phyloP scores from a whole-genome alignment of 2,329 filamentous ascomycete genomes.

The Penicillium oxalicum region DNA sequence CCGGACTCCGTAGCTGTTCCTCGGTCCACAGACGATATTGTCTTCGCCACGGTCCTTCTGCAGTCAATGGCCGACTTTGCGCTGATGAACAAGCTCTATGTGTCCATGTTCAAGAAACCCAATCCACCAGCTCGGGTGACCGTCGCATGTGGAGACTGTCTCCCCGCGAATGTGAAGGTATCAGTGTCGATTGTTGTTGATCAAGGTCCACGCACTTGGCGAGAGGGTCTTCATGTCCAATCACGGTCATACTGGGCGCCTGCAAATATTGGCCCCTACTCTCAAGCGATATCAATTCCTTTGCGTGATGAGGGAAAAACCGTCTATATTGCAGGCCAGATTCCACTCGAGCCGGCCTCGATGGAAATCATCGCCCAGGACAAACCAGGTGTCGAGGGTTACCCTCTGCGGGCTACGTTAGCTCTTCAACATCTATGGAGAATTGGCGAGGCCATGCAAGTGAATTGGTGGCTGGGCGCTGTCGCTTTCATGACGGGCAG shows the following conservation, averaged over 20 bases:
- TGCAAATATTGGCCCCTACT: slow-evolving; percentile 95
- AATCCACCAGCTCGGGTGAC: slow-evolving; percentile 84
- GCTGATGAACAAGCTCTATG: slow-evolving; percentile 68
- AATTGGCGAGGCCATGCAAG: slow-evolving; percentile 65
- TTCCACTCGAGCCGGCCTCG: slow-evolving; percentile 72
- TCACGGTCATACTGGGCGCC: slow-evolving; percentile 95
- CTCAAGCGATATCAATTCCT: slow-evolving; percentile 63
- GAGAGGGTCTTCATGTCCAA: slow-evolving; percentile 73
- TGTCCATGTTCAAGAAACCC: slow-evolving; percentile 63
- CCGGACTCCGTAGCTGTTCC: slow-evolving; percentile 5
- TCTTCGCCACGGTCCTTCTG: slow-evolving; percentile 59
- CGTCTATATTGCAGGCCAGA: slow-evolving; percentile 79
- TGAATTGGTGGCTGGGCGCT: slow-evolving; percentile 68
- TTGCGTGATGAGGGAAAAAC: slow-evolving; percentile 29
- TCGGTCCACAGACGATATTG: slow-evolving; percentile 35
- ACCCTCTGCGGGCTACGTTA: slow-evolving; percentile 58
- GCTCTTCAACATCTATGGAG: slow-evolving; percentile 86
- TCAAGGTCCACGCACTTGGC: slow-evolving; percentile 24
- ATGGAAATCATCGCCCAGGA: slow-evolving; percentile 52
- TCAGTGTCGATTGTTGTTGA: slow-evolving; percentile 53
- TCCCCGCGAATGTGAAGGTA: slow-evolving; percentile 57
- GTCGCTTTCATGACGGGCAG: slow-evolving; percentile 64
- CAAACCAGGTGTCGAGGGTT: slow-evolving; percentile 30
- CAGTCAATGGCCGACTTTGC: slow-evolving; percentile 75
- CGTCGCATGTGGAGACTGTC: slow-evolving; percentile 63